phyloP scores from a whole-genome alignment of 2,329 filamentous ascomycete species.

The Aspergillus niger region DNA sequence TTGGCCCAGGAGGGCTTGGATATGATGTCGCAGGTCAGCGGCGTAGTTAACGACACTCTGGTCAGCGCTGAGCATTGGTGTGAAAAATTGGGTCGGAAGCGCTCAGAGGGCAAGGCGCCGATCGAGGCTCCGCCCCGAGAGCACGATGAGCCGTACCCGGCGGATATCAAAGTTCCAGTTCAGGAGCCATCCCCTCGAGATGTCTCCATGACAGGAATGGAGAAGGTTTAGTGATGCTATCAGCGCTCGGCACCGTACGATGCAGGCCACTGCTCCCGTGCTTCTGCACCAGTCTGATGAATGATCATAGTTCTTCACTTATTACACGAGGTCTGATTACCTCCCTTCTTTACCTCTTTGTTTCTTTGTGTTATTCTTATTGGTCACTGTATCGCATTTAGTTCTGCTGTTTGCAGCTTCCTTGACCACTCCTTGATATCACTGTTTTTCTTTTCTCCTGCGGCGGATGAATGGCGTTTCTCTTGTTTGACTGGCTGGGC shows the following conservation, averaged over 20 bases:
- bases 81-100: slow-evolving; percentile 66
- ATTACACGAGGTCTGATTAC: not conserved
- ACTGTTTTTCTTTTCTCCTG: not conserved
- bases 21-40: slow-evolving; percentile 89
- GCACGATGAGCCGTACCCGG: slow-evolving; percentile 21
- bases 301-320: not conserved
- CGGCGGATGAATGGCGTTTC: not conserved
- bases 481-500: not conserved
- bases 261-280: too few relatives aligned
- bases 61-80: slow-evolving; percentile 91
- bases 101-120: slow-evolving; percentile 27
- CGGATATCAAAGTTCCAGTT: slow-evolving; percentile 34
- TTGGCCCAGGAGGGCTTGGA: slow-evolving; percentile 88
- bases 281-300: too few relatives aligned
- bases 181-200: slow-evolving; percentile 27
- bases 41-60: slow-evolving; percentile 85
- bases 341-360: not conserved
- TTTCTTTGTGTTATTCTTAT: not conserved
- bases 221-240: slow-evolving; percentile 28
- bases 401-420: too few relatives aligned
- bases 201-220: slow-evolving; percentile 40
- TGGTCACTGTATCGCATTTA: too few relatives aligned
- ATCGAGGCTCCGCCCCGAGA: slow-evolving; percentile 15
- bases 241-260: too few relatives aligned
- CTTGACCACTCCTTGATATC: too few relatives aligned